Evolutionary conservation across 164 flowering plant genomes (phyloP), one percentile per base, ranked within the genome.

Genomic region (Platanus orientalis): DNA sequence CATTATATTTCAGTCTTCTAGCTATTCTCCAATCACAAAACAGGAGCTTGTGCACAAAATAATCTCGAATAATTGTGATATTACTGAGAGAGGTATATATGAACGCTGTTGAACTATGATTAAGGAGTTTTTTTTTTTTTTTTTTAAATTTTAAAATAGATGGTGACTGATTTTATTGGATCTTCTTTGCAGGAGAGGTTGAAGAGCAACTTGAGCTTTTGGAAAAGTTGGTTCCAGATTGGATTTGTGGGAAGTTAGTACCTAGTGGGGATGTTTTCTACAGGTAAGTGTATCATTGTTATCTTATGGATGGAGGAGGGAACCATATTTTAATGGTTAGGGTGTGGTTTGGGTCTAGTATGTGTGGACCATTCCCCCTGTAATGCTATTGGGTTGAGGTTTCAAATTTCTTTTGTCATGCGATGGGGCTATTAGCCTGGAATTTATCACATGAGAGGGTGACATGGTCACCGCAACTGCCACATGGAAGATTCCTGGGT

Each of bases 31-130:
- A 23, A 77, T 89, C 60, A 89, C 96, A 17, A 84, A 83, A 66
- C 82, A 83, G 74, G 90, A 89, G 75, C 92, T 89, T 58, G 71
- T 83, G 68, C 81, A 86, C 63, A 89, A 89, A 69, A 80, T 89
- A 58, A 75, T 82, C 42, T 63, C 74, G 67, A 67, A 82, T 62
- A 68, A 69, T 50, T 61, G 58, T 52, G 86, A 81, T 55, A 57
- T 86, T 28, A 68, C 58, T 39, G 90, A 84, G 32, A 70, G 60
- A 73, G 73, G 96, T 86, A 76, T 28, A 78, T 57, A 21, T 10
- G 9, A 24, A 21, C 47, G 21, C 25, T 36, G 25, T 58, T 56
- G 44, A 62, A n/a, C 3, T 52, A 40, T 1, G 20, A 52, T 50
- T 19, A 6, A n/a, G 26, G 34, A 49, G 19, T 20, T 36, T 6